phyloP scores from a whole-genome alignment of 2,329 filamentous ascomycete genomes.

The Fusarium metavorans region DNA sequence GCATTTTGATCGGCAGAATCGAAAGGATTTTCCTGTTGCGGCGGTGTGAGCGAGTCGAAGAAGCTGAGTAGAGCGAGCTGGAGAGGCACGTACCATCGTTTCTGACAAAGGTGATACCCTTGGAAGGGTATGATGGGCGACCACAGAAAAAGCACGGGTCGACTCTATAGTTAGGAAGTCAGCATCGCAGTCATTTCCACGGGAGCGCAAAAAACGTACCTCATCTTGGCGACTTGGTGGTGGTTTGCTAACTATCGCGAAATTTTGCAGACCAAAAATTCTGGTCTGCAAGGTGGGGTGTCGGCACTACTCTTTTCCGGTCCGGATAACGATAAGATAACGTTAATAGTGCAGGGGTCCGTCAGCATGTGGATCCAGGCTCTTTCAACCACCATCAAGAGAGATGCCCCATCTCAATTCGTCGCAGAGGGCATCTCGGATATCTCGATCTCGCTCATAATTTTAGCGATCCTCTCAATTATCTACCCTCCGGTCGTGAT shows the following conservation, averaged over 20 bases:
- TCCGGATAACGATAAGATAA: neutral
- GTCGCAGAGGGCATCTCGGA: neutral
- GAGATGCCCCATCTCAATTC: neutral
- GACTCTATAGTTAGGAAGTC: neutral
- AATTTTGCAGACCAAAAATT: neutral
- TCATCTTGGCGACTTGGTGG: neutral
- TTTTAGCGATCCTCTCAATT: neutral
- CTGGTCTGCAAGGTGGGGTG: neutral
- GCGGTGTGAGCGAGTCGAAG: neutral
- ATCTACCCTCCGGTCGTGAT: neutral
- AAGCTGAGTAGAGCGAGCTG: neutral
- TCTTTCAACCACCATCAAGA: neutral
- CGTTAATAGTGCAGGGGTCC: neutral
- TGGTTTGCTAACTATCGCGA: neutral
- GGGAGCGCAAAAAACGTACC: neutral
- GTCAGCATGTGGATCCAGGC: neutral
- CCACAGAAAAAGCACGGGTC: neutral
- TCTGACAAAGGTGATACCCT: neutral
- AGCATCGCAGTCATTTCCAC: neutral
- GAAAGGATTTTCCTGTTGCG: constrained; percentile 10
- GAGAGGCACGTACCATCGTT: neutral
- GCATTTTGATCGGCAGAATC: neutral
- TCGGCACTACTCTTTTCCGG: neutral
- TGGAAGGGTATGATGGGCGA: neutral
- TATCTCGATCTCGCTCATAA: neutral